Percentiles rank a stretch among this genome's conserved stretches.
These are phyloP conservation scores for Solanum peruvianum DNA, from an alignment of 257 asterid species.

Conservation along the genomic window DNA sequence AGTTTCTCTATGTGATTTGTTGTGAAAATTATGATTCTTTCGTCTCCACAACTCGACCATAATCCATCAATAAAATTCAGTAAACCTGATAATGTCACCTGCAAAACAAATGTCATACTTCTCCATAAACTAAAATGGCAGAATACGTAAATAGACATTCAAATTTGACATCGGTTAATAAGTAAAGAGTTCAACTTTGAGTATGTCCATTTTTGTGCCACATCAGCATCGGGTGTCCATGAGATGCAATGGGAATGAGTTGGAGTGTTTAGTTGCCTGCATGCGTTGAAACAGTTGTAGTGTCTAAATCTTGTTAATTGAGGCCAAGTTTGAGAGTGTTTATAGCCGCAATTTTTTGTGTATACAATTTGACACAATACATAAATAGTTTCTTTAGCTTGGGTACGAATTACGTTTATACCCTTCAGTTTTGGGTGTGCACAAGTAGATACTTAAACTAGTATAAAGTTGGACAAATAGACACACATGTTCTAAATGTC, in stretches of 20 bases:
- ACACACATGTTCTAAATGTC: too few relatives aligned
- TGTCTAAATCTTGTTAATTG: too few relatives aligned
- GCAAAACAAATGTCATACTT: not conserved
- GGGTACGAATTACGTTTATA: too few relatives aligned
- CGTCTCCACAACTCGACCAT: not conserved
- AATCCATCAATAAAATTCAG: slow-evolving; percentile 4
- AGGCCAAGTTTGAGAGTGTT: not conserved
- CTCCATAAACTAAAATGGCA: not conserved
- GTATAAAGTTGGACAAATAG: too few relatives aligned
- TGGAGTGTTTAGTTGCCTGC: too few relatives aligned
- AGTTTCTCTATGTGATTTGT: slow-evolving; percentile 22
- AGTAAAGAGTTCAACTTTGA: not conserved
- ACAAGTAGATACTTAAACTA: too few relatives aligned
- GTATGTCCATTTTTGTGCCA: not conserved
- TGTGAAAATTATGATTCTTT: not conserved
- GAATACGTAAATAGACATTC: not conserved
- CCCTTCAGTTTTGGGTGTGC: too few relatives aligned
- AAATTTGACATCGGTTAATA: too few relatives aligned
- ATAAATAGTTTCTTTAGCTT: too few relatives aligned
- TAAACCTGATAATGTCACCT: slow-evolving; percentile 13
- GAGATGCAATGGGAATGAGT: not conserved
- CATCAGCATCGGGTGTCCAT: not conserved
- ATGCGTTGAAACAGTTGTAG: too few relatives aligned
- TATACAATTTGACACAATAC: too few relatives aligned
- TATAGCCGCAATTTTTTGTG: not conserved